Conservation (phyloP, 2,329 filamentous ascomycete species). For the Apiospora rasikravindrae region DNA sequence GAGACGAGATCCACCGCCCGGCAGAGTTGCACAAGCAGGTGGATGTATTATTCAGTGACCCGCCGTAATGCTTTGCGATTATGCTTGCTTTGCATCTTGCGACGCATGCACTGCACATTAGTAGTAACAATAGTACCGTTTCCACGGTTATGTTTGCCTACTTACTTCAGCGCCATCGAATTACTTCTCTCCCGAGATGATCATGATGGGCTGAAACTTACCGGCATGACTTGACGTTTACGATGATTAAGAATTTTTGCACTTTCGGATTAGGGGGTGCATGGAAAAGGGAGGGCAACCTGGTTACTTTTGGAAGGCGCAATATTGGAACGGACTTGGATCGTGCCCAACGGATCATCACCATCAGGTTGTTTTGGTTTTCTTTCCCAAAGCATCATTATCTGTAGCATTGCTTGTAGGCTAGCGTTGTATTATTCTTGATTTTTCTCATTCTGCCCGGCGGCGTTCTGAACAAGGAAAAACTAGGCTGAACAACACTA, state of each 20-base stretch:
- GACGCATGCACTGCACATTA: background rate
- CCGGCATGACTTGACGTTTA: constrained; percentile 10
- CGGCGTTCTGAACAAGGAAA: background rate
- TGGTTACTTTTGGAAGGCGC: background rate
- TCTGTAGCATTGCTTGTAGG: constrained; percentile 8
- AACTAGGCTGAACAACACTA: background rate
- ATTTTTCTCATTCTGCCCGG: background rate
- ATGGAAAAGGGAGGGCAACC: background rate
- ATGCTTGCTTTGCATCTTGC: background rate
- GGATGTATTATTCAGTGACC: background rate
- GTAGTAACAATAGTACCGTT: background rate
- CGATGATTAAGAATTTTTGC: background rate
- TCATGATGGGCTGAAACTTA: background rate
- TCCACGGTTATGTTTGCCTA: background rate
- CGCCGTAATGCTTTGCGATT: background rate
- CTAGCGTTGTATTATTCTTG: background rate
- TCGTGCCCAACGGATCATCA: background rate
- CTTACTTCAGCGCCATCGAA: background rate
- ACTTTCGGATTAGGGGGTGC: background rate
- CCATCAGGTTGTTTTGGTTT: background rate
- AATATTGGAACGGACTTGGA: background rate
- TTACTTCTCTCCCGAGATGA: background rate
- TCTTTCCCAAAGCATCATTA: background rate
- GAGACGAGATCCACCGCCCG: background rate
- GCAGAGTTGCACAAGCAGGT: background rate